These are phyloP conservation scores for Magnaporthales sp. DNA, from an alignment of 2,329 filamentous ascomycete species.

Conservation along the genomic window DNA sequence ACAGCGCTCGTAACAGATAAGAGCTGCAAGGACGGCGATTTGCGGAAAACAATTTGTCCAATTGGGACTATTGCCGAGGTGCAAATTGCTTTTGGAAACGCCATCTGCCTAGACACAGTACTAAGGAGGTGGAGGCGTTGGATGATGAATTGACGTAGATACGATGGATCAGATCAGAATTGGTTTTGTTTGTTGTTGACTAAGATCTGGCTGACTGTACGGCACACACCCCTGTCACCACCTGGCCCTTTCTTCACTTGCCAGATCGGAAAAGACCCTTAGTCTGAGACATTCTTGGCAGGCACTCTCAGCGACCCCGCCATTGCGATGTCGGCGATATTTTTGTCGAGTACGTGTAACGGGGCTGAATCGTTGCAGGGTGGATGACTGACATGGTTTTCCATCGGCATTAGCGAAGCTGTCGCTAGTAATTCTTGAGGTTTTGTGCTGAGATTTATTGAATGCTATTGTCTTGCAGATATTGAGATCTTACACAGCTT, in stretches of 20 bases:
- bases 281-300: not conserved
- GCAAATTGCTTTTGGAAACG: not conserved
- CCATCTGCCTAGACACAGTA: not conserved
- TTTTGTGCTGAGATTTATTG: too few relatives aligned
- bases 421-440: too few relatives aligned
- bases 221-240: not conserved
- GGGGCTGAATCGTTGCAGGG: not conserved
- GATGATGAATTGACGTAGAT: too few relatives aligned
- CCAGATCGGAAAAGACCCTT: not conserved
- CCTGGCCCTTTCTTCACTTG: not conserved
- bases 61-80: not conserved
- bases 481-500: not conserved
- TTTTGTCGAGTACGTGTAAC: not conserved
- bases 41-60: not conserved
- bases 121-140: too few relatives aligned
- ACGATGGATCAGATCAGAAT: too few relatives aligned
- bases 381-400: not conserved
- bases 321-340: slow-evolving; percentile 4
- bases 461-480: not conserved
- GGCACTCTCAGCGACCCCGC: not conserved
- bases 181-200: too few relatives aligned
- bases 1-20: too few relatives aligned
- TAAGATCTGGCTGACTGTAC: not conserved
- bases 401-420: too few relatives aligned
- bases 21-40: not conserved